Base-by-base conservation (phyloP, 2,329 filamentous ascomycete species). In the Cercospora citrullina region DNA sequence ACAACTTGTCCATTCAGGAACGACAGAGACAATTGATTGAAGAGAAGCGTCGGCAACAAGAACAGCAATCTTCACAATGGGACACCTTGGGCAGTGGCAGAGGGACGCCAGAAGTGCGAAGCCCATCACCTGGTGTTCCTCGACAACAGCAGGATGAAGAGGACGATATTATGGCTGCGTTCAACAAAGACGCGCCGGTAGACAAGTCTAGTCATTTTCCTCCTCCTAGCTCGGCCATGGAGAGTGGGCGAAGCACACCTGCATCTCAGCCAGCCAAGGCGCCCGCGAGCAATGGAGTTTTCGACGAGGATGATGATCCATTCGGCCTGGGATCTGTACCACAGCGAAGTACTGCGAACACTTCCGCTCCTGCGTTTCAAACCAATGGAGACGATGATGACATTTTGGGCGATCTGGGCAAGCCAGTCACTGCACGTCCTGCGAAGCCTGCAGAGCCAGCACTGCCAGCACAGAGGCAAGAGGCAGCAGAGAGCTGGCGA, bases 31-130 rank as follows among this genome's bases (percentile, higher is more conserved):
- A 88, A 69, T 81, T 97, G 72, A 87, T 91, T 72, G 92, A 96
- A 79, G 90, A 93, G 75, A 91, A 92, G 79, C 86, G 88, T 70
- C 87, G 87, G 68, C 91, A 94, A 77, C 91, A 93, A 69, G 90
- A 90, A 67, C 90, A 94, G 77, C 87, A 87, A 76, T 87, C 86
- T 74, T 90, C 86, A 74, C 87, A 89, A 77, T 87, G 89, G 74
- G 92, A 95, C 72, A 85, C 87, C 31, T 89, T 94, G 69, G 97
- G 93, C 79, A 93, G 92, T 2, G 81, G 65, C 53, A 84, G 83
- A 74, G 83, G 78, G 62, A 84, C 81, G 42, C 81, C 78, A 60
- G 71, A 75, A 51, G 42, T 71, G 14, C 69, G 74, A 67, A 68
- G 69, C 18, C 68, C 72, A 12, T 73, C 72, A 4, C 72, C 76